phyloP scores from a whole-genome alignment of 148 eudicot genomes.

The Silene latifolia region DNA sequence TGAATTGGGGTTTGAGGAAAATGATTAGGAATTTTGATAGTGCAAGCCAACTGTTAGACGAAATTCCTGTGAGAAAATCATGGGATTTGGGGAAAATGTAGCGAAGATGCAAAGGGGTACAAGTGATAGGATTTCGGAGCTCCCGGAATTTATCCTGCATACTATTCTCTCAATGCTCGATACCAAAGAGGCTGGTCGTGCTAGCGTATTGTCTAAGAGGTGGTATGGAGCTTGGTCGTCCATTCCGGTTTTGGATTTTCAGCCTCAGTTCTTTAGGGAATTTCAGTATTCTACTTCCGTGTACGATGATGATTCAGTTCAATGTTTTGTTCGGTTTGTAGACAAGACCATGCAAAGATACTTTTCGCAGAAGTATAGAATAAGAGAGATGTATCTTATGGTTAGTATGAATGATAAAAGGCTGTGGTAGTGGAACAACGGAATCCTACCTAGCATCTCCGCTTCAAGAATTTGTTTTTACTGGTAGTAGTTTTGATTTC shows the following conservation, averaged over 20 bases:
- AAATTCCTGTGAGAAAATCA: neutral
- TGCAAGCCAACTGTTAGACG: neutral
- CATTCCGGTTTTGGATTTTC: conserved; percentile 1
- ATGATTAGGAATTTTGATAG: too few species aligned
- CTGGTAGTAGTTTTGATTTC: too few species aligned
- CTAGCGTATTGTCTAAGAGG: neutral
- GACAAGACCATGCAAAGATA: conserved; percentile 6
- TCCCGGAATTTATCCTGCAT: neutral
- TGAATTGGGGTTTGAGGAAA: neutral
- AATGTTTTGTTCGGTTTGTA: neutral
- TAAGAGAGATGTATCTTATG: neutral
- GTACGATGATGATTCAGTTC: neutral
- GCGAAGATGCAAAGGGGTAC: conserved; percentile 8
- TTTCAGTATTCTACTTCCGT: neutral
- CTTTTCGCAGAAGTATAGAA: neutral
- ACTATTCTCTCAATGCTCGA: neutral
- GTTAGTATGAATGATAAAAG: neutral
- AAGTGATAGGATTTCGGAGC: neutral
- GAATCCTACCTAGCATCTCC: neutral
- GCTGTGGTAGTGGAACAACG: too few species aligned
- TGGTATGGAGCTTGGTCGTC: conserved; percentile 3
- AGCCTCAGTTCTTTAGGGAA: neutral
- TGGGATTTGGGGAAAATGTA: neutral
- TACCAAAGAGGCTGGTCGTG: neutral
- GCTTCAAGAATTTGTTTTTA: neutral